phyloP scores from a whole-genome alignment of 305 asterid genomes.

The Fraxinus paxiana region DNA sequence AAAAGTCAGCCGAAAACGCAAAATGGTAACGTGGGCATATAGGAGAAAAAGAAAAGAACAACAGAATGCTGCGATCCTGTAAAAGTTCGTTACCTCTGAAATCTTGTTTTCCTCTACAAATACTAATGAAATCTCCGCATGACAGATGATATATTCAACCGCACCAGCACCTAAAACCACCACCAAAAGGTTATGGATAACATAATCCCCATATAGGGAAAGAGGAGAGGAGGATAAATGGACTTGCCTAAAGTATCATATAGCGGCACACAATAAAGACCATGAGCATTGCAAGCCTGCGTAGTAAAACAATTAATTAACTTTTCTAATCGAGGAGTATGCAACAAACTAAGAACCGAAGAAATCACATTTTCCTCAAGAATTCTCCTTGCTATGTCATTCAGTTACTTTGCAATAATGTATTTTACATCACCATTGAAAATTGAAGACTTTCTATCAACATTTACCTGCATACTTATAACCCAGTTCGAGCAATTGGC shows the following conservation, averaged over 20 bases:
- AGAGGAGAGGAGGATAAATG: not conserved
- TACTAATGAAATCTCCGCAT: slow-evolving; percentile 67
- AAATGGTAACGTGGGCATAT: not conserved
- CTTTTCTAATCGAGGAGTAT: not conserved
- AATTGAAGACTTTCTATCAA: not conserved
- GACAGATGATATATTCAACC: slow-evolving; percentile 67
- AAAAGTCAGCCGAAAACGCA: slow-evolving; percentile 16
- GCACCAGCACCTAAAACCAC: slow-evolving; percentile 71
- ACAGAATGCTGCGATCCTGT: not conserved
- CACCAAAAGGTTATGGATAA: slow-evolving; percentile 1
- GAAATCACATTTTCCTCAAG: not conserved
- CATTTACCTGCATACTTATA: slow-evolving; percentile 66
- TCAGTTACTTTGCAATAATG: not conserved
- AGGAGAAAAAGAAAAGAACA: not conserved
- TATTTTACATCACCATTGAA: not conserved
- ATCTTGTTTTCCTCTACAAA: slow-evolving; percentile 67
- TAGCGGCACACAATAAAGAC: slow-evolving; percentile 68
- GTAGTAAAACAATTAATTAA: not conserved
- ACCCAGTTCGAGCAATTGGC: slow-evolving; percentile 86
- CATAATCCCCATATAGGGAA: not conserved
- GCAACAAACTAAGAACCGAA: not conserved
- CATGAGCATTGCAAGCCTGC: slow-evolving; percentile 88
- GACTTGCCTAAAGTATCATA: slow-evolving; percentile 74
- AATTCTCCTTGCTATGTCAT: not conserved
- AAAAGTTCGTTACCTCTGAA: slow-evolving; percentile 47